Evolutionary conservation across 2,329 filamentous ascomycete genomes (phyloP), one percentile per base, ranked within the genome.

Genomic region (Curvularia verruculosa): DNA sequence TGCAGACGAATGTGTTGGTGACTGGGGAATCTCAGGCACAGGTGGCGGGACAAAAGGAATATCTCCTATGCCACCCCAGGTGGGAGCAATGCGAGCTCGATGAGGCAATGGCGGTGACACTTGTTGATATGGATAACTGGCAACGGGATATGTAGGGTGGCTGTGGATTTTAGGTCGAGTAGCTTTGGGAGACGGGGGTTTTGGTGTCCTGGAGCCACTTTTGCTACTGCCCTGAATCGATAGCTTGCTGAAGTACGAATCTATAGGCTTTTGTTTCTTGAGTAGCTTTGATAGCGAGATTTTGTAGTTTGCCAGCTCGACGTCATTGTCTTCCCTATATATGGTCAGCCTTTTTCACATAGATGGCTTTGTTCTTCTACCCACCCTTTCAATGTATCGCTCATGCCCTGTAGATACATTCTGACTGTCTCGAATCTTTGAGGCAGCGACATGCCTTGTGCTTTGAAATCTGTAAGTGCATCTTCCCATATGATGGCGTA

Each of bases 401-500:
- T 57, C 75, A 70, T 72, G 59, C 63, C 83, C 47, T 79, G 73
- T 39, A 86, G 65, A 64, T 84, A 84, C 7, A 75, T 71, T 49
- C 79, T 78, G 67, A 84, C 86, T 58, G 79, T 77, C 29, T 80
- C 77, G 29, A 87, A 69, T 23, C 84, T 79, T 34, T 77, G 73
- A 10, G 75, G 70, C 31, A 87, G 68, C 8, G 77, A 71, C 46
- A 79, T 78, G 3, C 80, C 76, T 65, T 85, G 78, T 12, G 73
- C 65, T 58, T 76, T 77, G 61, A 85, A 80, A 48, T 78, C 77
- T 12, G 74, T 66, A 57, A 77, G 74, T 31, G 85, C 71, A 44
- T 82, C 78, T 36, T 78, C 71, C 84, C 84, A 87, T 26, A 82
- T 79, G 26, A 77, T 73, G 54, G 78, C 75, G 64, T 83, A 83